A percentile compares a stretch with the other conserved stretches of the same genome.
Conservation (phyloP, 257 asterid genomes). For the Solanum bulbocastanum region DNA sequence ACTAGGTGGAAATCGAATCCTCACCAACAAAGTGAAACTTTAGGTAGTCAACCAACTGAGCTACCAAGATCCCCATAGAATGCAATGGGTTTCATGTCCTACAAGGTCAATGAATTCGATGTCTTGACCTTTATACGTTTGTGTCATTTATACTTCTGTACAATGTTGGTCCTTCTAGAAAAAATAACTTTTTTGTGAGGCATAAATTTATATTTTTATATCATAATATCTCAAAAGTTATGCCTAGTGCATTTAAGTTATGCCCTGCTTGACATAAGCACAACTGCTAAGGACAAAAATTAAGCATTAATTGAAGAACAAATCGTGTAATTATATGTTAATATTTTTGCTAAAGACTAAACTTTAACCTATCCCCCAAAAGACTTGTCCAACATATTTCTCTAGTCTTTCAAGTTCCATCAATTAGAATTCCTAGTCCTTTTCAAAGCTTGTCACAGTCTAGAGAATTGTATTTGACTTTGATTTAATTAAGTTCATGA, state of each 20-base stretch:
- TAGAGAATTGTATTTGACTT: not conserved
- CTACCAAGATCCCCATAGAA: rapidly evolving
- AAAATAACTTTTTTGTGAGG: too few relatives aligned
- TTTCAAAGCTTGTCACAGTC: not conserved
- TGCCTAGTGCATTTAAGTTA: not conserved
- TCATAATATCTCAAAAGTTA: not conserved
- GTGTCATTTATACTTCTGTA: not conserved
- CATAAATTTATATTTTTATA: too few relatives aligned
- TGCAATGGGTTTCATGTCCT: not conserved
- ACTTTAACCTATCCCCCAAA: not conserved
- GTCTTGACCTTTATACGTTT: not conserved
- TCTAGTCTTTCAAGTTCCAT: too few relatives aligned
- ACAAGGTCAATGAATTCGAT: not conserved
- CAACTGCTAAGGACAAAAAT: too few relatives aligned
- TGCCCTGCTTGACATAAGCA: too few relatives aligned
- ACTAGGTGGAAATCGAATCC: too few relatives aligned
- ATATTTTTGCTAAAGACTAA: too few relatives aligned
- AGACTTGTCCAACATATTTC: not conserved
- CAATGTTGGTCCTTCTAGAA: not conserved
- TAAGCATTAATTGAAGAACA: too few relatives aligned
- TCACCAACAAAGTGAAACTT: not conserved
- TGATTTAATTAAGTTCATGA: not conserved
- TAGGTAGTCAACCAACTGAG: rapidly evolving
- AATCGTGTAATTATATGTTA: too few relatives aligned
- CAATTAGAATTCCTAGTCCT: not conserved